A percentile compares a stretch with the other conserved stretches of the same genome.
Conservation (phyloP, 2,329 filamentous ascomycete species). For the Aspergillus sp. region DNA sequence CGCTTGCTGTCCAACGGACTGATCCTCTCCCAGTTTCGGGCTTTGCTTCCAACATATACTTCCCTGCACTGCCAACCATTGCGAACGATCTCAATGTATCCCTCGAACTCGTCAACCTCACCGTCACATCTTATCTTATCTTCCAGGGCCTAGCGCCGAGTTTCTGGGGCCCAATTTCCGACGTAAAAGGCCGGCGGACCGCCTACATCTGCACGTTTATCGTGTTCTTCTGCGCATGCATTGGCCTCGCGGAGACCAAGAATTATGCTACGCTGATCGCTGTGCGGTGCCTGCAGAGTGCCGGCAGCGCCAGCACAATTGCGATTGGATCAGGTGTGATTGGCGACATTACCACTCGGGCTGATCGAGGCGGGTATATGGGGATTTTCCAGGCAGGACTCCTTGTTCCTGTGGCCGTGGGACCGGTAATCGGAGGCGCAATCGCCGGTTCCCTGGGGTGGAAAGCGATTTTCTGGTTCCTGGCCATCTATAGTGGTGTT, state of each 20-base stretch:
- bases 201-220: slow-evolving; percentile 41
- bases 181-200: slow-evolving; percentile 40
- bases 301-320: slow-evolving; percentile 45
- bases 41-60: slow-evolving; percentile 49
- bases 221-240: slow-evolving; percentile 40
- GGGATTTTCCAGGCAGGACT: slow-evolving; percentile 40
- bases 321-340: slow-evolving; percentile 44
- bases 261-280: slow-evolving; percentile 41
- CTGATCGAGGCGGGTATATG: slow-evolving; percentile 44
- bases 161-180: slow-evolving; percentile 43
- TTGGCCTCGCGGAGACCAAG: slow-evolving; percentile 40
- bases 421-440: slow-evolving; percentile 44
- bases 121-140: slow-evolving; percentile 47
- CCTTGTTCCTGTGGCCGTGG: slow-evolving; percentile 37
- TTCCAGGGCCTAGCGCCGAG: slow-evolving; percentile 46
- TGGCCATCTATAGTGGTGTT: slow-evolving; percentile 36
- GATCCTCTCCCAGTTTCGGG: slow-evolving; percentile 32
- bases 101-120: slow-evolving; percentile 41
- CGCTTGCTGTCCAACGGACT: not conserved
- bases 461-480: slow-evolving; percentile 46
- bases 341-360: slow-evolving; percentile 42
- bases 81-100: slow-evolving; percentile 42
- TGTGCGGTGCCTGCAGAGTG: slow-evolving; percentile 44
- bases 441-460: slow-evolving; percentile 40
- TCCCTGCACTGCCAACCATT: slow-evolving; percentile 44